Base-by-base conservation (phyloP, 257 asterid species). In the Solanum lignicaule region DNA sequence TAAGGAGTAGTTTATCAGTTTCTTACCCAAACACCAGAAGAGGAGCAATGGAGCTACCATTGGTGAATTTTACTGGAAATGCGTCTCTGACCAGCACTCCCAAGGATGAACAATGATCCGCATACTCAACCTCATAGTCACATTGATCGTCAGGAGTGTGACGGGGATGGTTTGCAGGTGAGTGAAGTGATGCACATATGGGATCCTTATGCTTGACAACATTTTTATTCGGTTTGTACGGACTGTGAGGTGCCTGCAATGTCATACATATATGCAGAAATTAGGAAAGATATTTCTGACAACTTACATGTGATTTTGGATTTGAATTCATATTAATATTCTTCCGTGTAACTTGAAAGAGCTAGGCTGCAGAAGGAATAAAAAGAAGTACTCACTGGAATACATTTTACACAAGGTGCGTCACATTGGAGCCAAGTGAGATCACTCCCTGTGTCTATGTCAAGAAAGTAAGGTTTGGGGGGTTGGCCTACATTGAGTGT, bases 361-460 rank as follows among this genome's bases (percentile, higher is more conserved):
- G 83, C 83, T 76, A 76, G 46, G 60, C 9, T n/a, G 31, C 27
- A 16, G 43, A 87, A 36, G 65, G 68, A 55, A 74, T 21, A 69
- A 68, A 75, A 55, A 23, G 83, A 55, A 23, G 83, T 62, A 65
- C 86, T 83, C 87, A 93, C 98, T 89, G 98, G 97, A 18, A 88
- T 87, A 92, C 99, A 96, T 90, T 94, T 93, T 20, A 87, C 58
- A 88, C 98, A 97, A 83, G 99, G 99, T 62, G 96, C 98, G 83
- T 97, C 98, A 88, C 99, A 97, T 65, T 94, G 98, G 71, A 95
- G 95, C 99, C 99, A 97, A 16, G 99, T 95, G 58, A 97, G 97
- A 79, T 95, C 99, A 89, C 99, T 97, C 66, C 99, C 99, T 9
- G 98, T 95, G 83, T 97, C 98, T 2, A 96, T 92, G 90, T 97